Conservation (phyloP, 495 filamentous ascomycete genomes). For the Podospora fimiseda region DNA sequence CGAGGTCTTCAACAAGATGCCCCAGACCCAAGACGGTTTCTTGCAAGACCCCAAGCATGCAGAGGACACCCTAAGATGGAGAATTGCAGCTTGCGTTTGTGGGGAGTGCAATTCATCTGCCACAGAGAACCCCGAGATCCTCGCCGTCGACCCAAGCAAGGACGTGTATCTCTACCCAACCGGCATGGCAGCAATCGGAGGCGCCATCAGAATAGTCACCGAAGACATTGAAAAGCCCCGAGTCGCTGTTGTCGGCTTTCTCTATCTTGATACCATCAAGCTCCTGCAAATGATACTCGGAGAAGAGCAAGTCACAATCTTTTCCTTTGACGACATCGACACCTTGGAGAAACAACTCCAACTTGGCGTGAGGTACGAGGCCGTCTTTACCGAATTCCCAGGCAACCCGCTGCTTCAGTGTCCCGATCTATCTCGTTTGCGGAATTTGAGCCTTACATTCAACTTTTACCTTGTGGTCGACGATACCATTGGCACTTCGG, state of each 20-base stretch:
- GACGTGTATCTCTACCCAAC: constrained; percentile 21
- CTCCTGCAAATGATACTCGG: constrained; percentile 8
- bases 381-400: constrained; percentile 24
- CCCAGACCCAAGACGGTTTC: not conserved
- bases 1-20: not conserved
- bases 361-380: not conserved
- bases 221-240: not conserved
- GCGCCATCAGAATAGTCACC: not conserved
- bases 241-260: constrained; percentile 11
- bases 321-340: constrained; percentile 2
- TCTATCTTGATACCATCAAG: constrained; percentile 27
- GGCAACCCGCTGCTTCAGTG: constrained; percentile 23
- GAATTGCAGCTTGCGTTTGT: constrained; percentile 5
- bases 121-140: no score
- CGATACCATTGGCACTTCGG: constrained; percentile 22
- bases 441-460: not conserved
- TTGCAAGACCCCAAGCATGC: not conserved
- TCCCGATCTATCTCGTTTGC: constrained; percentile 11
- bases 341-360: not conserved
- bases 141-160: not conserved
- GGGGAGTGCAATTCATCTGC: no score
- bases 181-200: constrained; percentile 20
- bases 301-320: constrained; percentile 3
- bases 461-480: constrained; percentile 19
- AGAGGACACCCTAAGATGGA: not conserved